Base-by-base conservation (phyloP, 495 filamentous ascomycete genomes). In the Tuber microsphaerosporum region DNA sequence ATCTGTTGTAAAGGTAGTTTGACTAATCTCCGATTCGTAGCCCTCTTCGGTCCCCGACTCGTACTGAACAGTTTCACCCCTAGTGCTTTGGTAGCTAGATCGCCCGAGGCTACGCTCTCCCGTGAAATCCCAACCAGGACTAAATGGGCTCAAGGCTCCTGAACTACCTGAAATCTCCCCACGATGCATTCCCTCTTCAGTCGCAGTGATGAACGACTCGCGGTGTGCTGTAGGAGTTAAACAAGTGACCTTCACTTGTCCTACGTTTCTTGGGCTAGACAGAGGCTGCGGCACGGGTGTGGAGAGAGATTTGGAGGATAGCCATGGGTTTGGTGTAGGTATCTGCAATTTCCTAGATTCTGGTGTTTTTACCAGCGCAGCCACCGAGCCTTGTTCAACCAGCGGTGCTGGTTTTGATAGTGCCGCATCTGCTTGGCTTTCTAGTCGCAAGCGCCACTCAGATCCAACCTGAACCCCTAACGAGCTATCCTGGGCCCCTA, bases 1-100 rank as follows among this genome's bases (percentile, higher is more conserved):
- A 17, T 65, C 56, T 65, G 56, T 65, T 19, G 56, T 12, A 65
- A 65, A 65, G 56, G 56, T 65, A 26, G 56, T 65, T 65, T 65
- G 56, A 26, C 56, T 65, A 34, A 65, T 31, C 56, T 65, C 56
- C 5, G 56, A 65, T 31, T 65, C 56, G 56, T 65, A 65, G 14
- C 56, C 56, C 31, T 31, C 56, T 34, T 65, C 56, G 56, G 14
- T 34, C 56, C 56, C 56, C 26, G 56, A 65, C 56, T 65, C 56
- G 26, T 65, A 65, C 14, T 17, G 56, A 65, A 19, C 56, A 34
- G 56, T 65, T 9, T 65, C 56, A 34, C 26, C 34, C 56, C 56
- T 26, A 65, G 56, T 65, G 7, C 56, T 65, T 65, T 34, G 56
- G 56, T 65, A 65, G 26, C 56, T 65, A 6, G 56, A 65, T 65